These are phyloP conservation scores for Globisporangium irregulare DNA, from an alignment of 352 stramenopile species.

Conservation along the genomic window DNA sequence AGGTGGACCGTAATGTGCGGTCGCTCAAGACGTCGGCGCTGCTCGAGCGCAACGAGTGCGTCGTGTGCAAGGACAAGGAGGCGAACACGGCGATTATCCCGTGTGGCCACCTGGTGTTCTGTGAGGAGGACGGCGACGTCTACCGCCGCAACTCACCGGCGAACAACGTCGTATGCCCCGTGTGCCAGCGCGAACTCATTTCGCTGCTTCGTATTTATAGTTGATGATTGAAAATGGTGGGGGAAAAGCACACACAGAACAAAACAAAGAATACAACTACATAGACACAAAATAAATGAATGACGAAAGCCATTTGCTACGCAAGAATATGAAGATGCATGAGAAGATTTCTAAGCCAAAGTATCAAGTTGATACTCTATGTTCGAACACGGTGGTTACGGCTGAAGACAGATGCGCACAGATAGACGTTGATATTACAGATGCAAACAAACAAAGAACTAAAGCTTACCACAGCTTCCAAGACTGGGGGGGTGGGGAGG, in stretches of 20 bases:
- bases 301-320: background rate
- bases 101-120: slow-evolving; percentile 84
- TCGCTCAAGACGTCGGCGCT: slow-evolving; percentile 59
- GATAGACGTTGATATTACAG: too few relatives aligned
- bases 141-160: slow-evolving; percentile 51
- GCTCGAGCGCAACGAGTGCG: slow-evolving; percentile 68
- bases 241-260: background rate
- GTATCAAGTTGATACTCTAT: background rate
- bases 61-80: slow-evolving; percentile 75
- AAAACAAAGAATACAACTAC: background rate
- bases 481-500: too few relatives aligned
- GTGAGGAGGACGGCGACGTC: slow-evolving; percentile 70
- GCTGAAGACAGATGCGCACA: too few relatives aligned
- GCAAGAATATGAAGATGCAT: too few relatives aligned
- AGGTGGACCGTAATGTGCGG: slow-evolving; percentile 74
- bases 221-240: background rate
- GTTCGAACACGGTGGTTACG: background rate
- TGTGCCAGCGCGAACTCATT: slow-evolving; percentile 81
- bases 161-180: slow-evolving; percentile 58
- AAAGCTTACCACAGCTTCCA: too few relatives aligned
- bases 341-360: background rate
- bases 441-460: too few relatives aligned
- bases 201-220: slow-evolving; percentile 79
- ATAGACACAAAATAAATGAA: background rate
- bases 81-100: slow-evolving; percentile 75